Evolutionary conservation across 1,284 basidiomycete species (phyloP), one percentile per base, ranked within the genome.

Genomic region (Ustilago xerochloae): DNA sequence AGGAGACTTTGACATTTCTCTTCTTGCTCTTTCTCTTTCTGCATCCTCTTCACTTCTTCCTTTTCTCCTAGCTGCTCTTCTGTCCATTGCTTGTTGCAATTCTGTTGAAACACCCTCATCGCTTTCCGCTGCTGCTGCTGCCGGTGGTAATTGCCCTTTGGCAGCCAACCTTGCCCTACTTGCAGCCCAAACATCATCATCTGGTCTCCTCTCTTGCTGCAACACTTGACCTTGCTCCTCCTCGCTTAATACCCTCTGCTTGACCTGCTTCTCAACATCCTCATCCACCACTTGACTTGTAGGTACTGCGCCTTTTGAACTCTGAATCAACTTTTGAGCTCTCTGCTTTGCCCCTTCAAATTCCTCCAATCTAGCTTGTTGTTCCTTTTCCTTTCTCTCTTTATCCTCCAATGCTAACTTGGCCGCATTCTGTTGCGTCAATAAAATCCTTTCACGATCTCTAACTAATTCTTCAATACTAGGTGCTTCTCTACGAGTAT

Each of bases 401-500:
- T 47, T n/a, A 35, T 70, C 59, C 45, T 70, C 38, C 20, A 75
- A 20, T 2, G 63, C 63, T 13, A 75, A n/a, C 7, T 24, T 36
- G 0, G 56, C 55, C 4, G 72, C 66, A 38, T 75, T 75, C 15
- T 56, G 57, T 61, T 75, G 72, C 0, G 63, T 66, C 12, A 33
- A 28, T 3, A 53, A 16, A 8, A 75, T 75, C 16, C 72, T 33
- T 32, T 67, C 20, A 1, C 48, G 41, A 39, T 75, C 72, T 1
- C 36, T 26, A 3, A 43, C 67, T 24, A 75, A 29, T 39, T 75
- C 80, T 39, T 81, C 68, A 20, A 83, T 75, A 6, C 58, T 57
- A 0, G 81, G 81, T 7, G 81, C 54, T 0, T 71, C 43, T 13
- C 72, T 24, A 1, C 81, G 49, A 4, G 81, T 83, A 36, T 83